Base-by-base conservation (phyloP, 2,329 filamentous ascomycete species). In the Verticillium nubilum region DNA sequence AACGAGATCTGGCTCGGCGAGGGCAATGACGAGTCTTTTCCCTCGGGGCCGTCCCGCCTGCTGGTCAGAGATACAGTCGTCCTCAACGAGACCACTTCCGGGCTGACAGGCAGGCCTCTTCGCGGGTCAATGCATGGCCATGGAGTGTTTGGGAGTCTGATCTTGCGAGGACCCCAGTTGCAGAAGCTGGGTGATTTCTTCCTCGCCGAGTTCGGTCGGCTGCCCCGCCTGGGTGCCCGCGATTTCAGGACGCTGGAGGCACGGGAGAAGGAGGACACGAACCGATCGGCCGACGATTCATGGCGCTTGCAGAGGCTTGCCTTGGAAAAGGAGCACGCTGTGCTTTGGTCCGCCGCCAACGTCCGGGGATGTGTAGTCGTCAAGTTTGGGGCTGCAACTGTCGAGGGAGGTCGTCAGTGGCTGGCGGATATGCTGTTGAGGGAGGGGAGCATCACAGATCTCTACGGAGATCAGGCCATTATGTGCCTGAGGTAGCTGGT, bases 21-120 rank as follows among this genome's bases (percentile, higher is more conserved):
- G 7, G 76, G 72, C 27, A 76, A 31, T 13, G 29, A 72, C 58
- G 29, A 31, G 29, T 10, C 5, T 13, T 13, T 6, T 10, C 12
- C 42, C 7, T 5, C 42, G 9, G 42, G 42, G 7, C n/a, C n/a
- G 5, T 5, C 42, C n/a, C 84, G 87, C 62, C 80, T 98, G 17
- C 78, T 98, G 1, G 80, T 98, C n/a, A 83, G 94, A 62, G 95
- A 99, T 73, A 89, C 91, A 9, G 80, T 98, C 53, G 83, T 93
- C 12, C 78, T 99, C 5, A 85, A 91, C 62, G 79, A 82, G 61
- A 69, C 74, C 52, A 78, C 69, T 63, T 73, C 67, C 56, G 73
- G 68, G 5, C 69, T 72, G 52, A 60, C 59, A 6, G 73, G 74
- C 17, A 76, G 74, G 54, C 70, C 73, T 1, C 74, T 86, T 56